Evolutionary conservation across 2,329 filamentous ascomycete genomes (phyloP), one percentile per base, ranked within the genome.

Genomic region (Colletotrichum truncatum): DNA sequence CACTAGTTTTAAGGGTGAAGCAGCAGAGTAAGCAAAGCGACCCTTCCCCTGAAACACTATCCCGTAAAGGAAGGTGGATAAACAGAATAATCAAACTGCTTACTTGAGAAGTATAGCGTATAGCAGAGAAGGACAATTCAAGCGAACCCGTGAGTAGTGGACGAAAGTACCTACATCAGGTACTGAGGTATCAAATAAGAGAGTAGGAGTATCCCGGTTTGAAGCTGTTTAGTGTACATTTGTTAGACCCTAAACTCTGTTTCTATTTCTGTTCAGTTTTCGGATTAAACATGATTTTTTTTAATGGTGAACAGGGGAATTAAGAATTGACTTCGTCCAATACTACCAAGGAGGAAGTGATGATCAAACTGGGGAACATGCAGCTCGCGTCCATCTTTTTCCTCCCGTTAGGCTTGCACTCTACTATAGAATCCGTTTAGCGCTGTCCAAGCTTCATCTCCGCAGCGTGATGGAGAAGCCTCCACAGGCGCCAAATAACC

Each of bases 41-140:
- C 25, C 18, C 10, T n/a, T 25, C 48, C 62, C 56, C 49, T 62
- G 57, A 49, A 21, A 62, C 41, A 49, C 25, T 16, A 39, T 55
- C 62, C 34, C 21, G 28, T 62, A 48, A 6, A 28, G 62, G 57
- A 65, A 65, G 62, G 62, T 62, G 34, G 21, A 26, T 65, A 62
- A 62, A 57, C 49, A 30, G 21, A 36, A 34, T 36, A 51, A 58
- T 52, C 21, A 51, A 45, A 49, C 38, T 32, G 39, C n/a, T 26
- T 26, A 18, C 11, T n/a, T 7, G 14, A 38, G 23, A 36, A 34
- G 32, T 26, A 6, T 23, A 25, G 39, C 6, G 10, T 43, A 21
- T 25, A 16, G n/a, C n/a, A n/a, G n/a, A n/a, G n/a, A n/a, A n/a
- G n/a, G n/a, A n/a, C n/a, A n/a, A n/a, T n/a, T n/a, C n/a, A n/a